Base-by-base conservation (phyloP, 2,329 filamentous ascomycete species). In the Pyrenophora teres region DNA sequence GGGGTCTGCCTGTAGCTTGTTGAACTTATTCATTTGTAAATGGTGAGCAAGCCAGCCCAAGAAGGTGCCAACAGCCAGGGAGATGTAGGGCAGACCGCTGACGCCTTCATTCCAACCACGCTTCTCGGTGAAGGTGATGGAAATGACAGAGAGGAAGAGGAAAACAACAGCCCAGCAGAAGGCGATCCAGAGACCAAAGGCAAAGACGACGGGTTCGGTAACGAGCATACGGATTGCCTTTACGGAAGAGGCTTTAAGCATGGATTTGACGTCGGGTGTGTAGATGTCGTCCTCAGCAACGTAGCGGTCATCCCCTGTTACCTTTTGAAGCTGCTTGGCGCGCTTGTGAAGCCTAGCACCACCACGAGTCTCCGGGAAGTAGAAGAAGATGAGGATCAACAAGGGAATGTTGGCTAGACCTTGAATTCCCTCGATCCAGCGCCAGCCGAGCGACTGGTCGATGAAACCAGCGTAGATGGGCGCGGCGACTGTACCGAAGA, bases 401-500 rank as follows among this genome's bases (percentile, higher is more conserved):
- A 81, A 76, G 4, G 79, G 79, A 27, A 81, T 73, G 62, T 81
- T 81, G 59, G 77, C 75, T 3, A 82, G 62, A 6, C 80, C 80
- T 58, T 82, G 79, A 37, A 82, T 78, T 43, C 79, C 80, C 63
- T 82, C 74, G 21, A 81, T 76, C 80, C 80, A 82, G 47, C 80
- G 71, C 80, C 80, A 82, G 46, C 79, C 79, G 18, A 82, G 70
- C 35, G 77, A 69, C 61, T 80, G 71, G 63, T 81, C 78, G 62
- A 82, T 81, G 71, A 81, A 81, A 37, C 80, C 78, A 40, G 79
- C 78, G 62, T 82, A 81, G 59, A 82, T 81, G 33, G 80, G 80
- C 3, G 80, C 80, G 4, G 73, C 77, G 21, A 82, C 79, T 8
- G 80, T 82, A 38, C 80, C 80, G 50, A 67, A 67, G 19, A 67